Base-by-base conservation (phyloP, 2,329 filamentous ascomycete species). In the Blastomyces parvus region DNA sequence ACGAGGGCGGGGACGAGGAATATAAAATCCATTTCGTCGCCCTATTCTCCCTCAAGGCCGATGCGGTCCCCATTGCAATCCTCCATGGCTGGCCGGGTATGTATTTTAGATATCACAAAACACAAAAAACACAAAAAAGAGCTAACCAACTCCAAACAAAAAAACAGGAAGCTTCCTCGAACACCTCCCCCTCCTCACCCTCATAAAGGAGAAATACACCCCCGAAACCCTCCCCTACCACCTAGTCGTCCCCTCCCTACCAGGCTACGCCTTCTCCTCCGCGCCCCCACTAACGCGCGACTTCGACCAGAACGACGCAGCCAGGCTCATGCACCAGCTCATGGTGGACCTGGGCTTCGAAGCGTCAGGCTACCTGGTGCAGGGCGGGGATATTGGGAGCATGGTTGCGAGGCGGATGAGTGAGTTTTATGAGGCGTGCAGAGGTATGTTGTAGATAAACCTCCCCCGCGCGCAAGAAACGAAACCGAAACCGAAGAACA, bases 11-110 rank as follows among this genome's bases (percentile, higher is more conserved):
- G 50, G 5, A 53, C 6, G 50, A 53, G 27, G 17, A 19, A 33
- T 53, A 8, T 25, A 53, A 53, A 59, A 14, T 59, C 25, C 56
- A 59, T 59, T 59, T 59, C 36, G 36, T 44, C 22, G 36, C 56
- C 6, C 33, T 59, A 59, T 59, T 44, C 56, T 59, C 56, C 8
- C 40, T 42, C 14, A 59, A 42, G 13, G 14, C 40, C 9, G 56
- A 40, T 40, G 56, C 40, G 22, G 22, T 44, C 33, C 40, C 40
- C 22, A 40, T 59, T 33, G 22, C 36, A 36, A 11, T 59, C 3
- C 25, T 59, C 56, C 40, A 40, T 33, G 50, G 50, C 50, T 53
- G 50, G 50, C 50, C 50, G 33, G 50, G 50, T 53, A 53, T 27
- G 30, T 53, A 30, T 3, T n/a, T n/a, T n/a, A n/a, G n/a, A n/a